Percentiles rank a stretch among this genome's conserved stretches.
Conservation (phyloP, 805 yeast genomes). For the Saccharomycopsis fermentans region DNA sequence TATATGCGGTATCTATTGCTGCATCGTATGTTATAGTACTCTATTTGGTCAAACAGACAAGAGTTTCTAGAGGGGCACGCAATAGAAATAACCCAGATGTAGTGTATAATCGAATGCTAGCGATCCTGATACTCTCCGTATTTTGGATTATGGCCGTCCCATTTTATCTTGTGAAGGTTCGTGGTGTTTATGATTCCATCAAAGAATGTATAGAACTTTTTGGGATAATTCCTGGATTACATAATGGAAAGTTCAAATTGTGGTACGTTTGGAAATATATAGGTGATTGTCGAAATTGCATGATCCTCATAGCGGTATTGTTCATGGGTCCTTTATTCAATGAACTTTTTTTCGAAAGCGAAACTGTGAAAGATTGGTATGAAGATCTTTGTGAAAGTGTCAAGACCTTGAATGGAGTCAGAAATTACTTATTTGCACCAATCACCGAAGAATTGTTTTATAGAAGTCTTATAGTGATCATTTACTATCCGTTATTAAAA, state of each 20-base stretch:
- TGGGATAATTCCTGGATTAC: conserved; percentile 32
- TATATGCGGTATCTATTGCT: conserved; percentile 1
- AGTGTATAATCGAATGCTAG: conserved; percentile 2
- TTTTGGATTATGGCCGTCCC: conserved; percentile 3
- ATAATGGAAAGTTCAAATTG: conserved; percentile 9
- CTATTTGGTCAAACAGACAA: conserved; percentile 3
- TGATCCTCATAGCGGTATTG: conserved; percentile 30
- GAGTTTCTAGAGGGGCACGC: background rate
- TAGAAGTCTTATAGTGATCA: conserved; percentile 35
- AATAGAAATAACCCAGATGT: conserved; percentile 4
- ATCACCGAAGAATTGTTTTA: conserved; percentile 68
- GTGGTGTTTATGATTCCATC: conserved; percentile 1
- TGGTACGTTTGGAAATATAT: conserved; percentile 13
- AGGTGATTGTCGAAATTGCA: conserved; percentile 18
- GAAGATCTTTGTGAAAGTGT: conserved; percentile 19
- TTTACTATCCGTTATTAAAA: conserved; percentile 23
- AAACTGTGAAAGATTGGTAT: conserved; percentile 6
- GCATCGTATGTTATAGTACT: conserved; percentile 8
- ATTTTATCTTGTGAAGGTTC: background rate
- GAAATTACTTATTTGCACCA: conserved; percentile 65
- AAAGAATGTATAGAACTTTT: conserved; percentile 18
- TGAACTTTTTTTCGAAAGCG: conserved; percentile 23
- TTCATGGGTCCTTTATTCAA: conserved; percentile 41
- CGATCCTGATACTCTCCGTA: background rate
- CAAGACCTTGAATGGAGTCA: conserved; percentile 29